phyloP scores from a whole-genome alignment of 148 eudicot genomes.

The Tetragonia tetragonoides region DNA sequence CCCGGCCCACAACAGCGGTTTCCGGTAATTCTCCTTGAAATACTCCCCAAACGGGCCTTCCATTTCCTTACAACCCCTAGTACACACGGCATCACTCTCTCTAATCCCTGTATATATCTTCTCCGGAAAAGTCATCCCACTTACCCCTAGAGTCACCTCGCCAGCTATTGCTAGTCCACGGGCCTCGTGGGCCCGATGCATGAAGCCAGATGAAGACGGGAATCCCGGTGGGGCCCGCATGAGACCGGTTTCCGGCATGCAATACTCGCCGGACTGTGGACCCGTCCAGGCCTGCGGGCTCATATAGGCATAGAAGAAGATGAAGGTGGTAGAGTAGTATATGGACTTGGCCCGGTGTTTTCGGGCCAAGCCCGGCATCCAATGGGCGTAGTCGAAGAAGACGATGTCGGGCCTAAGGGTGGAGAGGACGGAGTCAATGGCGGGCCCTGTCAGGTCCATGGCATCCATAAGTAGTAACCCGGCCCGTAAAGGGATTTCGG shows the following conservation, averaged over 20 bases:
- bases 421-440: slow-evolving; percentile 14
- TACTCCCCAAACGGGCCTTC: background rate
- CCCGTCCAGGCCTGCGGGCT: background rate
- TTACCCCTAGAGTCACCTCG: background rate
- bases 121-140: background rate
- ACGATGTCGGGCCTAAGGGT: slow-evolving; percentile 28
- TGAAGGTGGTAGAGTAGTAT: slow-evolving; percentile 11
- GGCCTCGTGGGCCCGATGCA: background rate
- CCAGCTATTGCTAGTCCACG: background rate
- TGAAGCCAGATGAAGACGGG: background rate
- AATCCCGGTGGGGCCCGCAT: background rate
- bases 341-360: slow-evolving; percentile 20
- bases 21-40: background rate
- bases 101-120: background rate
- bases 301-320: slow-evolving; percentile 9
- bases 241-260: background rate
- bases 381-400: slow-evolving; percentile 32
- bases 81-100: background rate
- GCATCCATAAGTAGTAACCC: slow-evolving; percentile 24
- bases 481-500: slow-evolving; percentile 21
- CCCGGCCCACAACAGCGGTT: slow-evolving; percentile 21
- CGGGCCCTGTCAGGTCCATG: slow-evolving; percentile 29
- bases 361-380: slow-evolving; percentile 33
- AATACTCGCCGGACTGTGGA: background rate
- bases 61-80: slow-evolving; percentile 2